Conservation (phyloP, 139 green algal genomes). For the Pseudopediastrum boryanum region DNA sequence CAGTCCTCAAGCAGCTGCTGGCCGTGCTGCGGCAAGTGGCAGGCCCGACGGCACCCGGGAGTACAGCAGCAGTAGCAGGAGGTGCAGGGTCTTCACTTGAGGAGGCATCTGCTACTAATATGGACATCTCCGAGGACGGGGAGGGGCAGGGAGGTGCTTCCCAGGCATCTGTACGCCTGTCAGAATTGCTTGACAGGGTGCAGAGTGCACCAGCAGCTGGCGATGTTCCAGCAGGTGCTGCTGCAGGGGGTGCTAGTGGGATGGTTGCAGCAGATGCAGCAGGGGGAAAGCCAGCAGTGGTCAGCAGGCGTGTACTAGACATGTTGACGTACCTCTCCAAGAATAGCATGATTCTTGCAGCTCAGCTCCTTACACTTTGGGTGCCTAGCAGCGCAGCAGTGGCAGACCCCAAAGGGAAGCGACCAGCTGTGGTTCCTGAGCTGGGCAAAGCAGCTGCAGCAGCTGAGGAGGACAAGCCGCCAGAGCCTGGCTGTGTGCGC, state of each 20-base stretch:
- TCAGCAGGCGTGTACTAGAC: conserved; percentile 68
- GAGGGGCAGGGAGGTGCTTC: conserved; percentile 5
- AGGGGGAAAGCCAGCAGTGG: conserved; percentile 15
- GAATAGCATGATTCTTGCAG: conserved; percentile 56
- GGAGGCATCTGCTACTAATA: background rate
- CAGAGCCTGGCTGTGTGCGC: conserved; percentile 6
- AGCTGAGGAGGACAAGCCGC: no score
- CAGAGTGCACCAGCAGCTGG: conserved; percentile 4
- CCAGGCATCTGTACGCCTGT: conserved; percentile 11
- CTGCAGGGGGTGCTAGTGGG: background rate
- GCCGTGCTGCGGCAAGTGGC: conserved; percentile 38
- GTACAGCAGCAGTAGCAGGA: background rate
- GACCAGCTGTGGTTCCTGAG: no score
- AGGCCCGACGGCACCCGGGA: no score
- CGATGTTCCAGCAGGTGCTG: conserved; percentile 5
- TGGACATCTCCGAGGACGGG: conserved; percentile 16
- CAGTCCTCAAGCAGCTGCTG: conserved; percentile 76
- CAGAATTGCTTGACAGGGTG: conserved; percentile 19
- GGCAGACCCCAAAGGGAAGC: conserved; percentile 44
- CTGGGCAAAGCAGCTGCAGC: conserved; percentile 9
- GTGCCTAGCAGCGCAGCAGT: conserved; percentile 37
- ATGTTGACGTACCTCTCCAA: conserved; percentile 67
- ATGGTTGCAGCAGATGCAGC: background rate
- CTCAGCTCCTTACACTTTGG: conserved; percentile 59
- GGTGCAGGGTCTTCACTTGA: background rate